These are phyloP conservation scores for Podaxis carcinomalis DNA, from an alignment of 768 basidiomycete species.

Conservation along the genomic window DNA sequence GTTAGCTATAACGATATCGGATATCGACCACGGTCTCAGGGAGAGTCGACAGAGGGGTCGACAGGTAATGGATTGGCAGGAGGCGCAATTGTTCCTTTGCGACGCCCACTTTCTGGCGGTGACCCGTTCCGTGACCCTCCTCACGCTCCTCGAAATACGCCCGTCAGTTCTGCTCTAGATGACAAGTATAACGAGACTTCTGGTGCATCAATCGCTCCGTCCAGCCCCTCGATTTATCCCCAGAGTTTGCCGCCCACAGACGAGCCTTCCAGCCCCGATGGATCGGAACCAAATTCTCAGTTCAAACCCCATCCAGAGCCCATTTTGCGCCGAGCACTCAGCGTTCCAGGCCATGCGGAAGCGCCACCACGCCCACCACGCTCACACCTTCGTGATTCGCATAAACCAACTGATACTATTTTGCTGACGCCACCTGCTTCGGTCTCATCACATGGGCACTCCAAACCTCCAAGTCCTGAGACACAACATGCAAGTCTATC, in stretches of 20 bases:
- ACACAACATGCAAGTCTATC: background rate
- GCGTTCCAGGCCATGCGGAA: background rate
- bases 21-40: background rate
- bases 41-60: background rate
- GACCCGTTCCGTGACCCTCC: slow-evolving; percentile 33
- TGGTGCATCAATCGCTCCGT: slow-evolving; percentile 29
- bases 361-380: slow-evolving; percentile 18
- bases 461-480: background rate
- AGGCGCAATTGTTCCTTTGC: background rate
- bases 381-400: slow-evolving; percentile 18
- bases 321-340: slow-evolving; percentile 6
- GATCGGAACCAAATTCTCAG: background rate
- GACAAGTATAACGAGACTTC: background rate
- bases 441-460: background rate
- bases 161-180: slow-evolving; percentile 8
- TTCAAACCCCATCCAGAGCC: background rate
- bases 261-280: slow-evolving; percentile 20
- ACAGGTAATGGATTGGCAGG: slow-evolving; percentile 2
- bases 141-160: slow-evolving; percentile 16
- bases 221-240: slow-evolving; percentile 50
- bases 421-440: slow-evolving; percentile 14
- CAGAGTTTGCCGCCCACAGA: slow-evolving; percentile 34
- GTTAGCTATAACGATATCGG: slow-evolving; percentile 1
- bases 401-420: background rate
- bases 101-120: slow-evolving; percentile 9